phyloP scores from a whole-genome alignment of 2,329 filamentous ascomycete genomes.

The Colletotrichum orchidophilum region DNA sequence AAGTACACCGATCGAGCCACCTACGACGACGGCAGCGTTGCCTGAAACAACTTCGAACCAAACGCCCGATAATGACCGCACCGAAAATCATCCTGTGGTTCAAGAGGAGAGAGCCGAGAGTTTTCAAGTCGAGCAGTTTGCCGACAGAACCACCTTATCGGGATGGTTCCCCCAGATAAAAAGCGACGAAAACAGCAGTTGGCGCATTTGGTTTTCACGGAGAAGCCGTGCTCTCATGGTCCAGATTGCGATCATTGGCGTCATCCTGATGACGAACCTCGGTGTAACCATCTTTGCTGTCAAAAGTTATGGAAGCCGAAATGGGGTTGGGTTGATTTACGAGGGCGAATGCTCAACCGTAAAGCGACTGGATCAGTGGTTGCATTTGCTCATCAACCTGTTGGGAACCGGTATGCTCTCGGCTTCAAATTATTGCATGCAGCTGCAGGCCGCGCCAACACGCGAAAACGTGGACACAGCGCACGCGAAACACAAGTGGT shows the following conservation, averaged over 20 bases:
- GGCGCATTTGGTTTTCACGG: slow-evolving; percentile 35
- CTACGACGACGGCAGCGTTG: background rate
- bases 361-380: slow-evolving; percentile 27
- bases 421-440: slow-evolving; percentile 46
- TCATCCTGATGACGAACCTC: slow-evolving; percentile 37
- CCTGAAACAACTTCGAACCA: background rate
- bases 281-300: slow-evolving; percentile 37
- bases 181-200: slow-evolving; percentile 29
- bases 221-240: slow-evolving; percentile 36
- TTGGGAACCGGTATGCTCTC: slow-evolving; percentile 41
- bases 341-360: slow-evolving; percentile 39
- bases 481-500: slow-evolving; percentile 50
- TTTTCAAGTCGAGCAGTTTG: background rate
- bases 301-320: slow-evolving; percentile 26
- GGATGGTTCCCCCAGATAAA: slow-evolving; percentile 39
- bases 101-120: background rate
- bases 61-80: background rate
- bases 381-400: slow-evolving; percentile 45
- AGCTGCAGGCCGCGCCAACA: slow-evolving; percentile 42
- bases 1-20: background rate
- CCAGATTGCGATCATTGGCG: slow-evolving; percentile 39
- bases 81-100: background rate
- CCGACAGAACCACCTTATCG: background rate
- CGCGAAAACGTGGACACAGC: slow-evolving; percentile 44
- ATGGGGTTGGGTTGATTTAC: slow-evolving; percentile 40